Conservation (phyloP, 1,284 basidiomycete genomes). For the Xanthoconium separans region DNA sequence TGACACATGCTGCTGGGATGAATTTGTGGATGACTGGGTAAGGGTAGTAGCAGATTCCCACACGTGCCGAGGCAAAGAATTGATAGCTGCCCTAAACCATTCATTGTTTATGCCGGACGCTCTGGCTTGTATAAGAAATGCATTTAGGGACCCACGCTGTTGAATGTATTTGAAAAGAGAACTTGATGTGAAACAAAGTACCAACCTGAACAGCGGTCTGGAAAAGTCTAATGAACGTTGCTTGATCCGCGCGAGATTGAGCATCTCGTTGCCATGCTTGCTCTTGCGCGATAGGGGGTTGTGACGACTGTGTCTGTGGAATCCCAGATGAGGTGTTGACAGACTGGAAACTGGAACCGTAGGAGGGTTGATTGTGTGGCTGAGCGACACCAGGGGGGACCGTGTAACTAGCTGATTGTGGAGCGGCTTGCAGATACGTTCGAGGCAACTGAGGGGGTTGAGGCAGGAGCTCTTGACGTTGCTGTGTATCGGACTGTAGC, state of each 20-base stretch:
- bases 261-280: background rate
- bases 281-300: slow-evolving; percentile 3
- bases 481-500: slow-evolving; percentile 2
- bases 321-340: background rate
- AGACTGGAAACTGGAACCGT: background rate
- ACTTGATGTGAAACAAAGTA: background rate
- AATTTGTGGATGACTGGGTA: background rate
- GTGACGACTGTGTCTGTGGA: background rate
- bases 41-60: slow-evolving; percentile 11
- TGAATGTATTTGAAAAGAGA: slow-evolving; percentile 4
- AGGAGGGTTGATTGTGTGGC: slow-evolving; percentile 1
- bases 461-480: background rate
- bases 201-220: slow-evolving; percentile 24
- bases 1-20: background rate
- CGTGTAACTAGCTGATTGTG: background rate
- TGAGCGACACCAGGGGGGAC: slow-evolving; percentile 3
- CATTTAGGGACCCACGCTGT: slow-evolving; percentile 22
- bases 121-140: slow-evolving; percentile 14
- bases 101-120: slow-evolving; percentile 17
- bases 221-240: slow-evolving; percentile 24
- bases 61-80: slow-evolving; percentile 18
- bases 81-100: slow-evolving; percentile 23
- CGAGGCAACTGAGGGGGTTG: slow-evolving; percentile 1
- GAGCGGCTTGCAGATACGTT: background rate
- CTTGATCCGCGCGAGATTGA: slow-evolving; percentile 7